Conservation (phyloP, 768 basidiomycete genomes). For the Cantharellus anzutake region DNA sequence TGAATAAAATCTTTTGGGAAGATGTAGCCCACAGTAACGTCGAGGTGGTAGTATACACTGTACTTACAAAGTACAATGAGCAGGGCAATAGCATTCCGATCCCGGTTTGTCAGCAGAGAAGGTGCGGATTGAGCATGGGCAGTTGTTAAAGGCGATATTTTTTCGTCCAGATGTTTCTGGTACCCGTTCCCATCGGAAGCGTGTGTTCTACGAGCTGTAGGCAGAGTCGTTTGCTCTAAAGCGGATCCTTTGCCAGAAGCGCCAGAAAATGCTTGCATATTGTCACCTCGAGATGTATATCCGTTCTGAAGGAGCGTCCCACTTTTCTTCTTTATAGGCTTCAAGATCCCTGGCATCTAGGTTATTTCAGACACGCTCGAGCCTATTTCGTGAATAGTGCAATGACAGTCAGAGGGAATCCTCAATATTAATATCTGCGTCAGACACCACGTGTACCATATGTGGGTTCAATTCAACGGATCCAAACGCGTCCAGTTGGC, state of each 20-base stretch:
- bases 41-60: neutral
- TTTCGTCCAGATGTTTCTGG: neutral
- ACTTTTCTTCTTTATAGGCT: too few species aligned
- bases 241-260: neutral
- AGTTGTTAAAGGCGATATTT: neutral
- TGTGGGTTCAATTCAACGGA: too few species aligned
- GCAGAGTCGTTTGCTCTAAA: neutral
- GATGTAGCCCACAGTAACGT: neutral
- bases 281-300: neutral
- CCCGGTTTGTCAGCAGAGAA: constrained; percentile 15
- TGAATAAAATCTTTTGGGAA: constrained; percentile 31
- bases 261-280: neutral
- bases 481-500: too few species aligned
- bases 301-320: neutral
- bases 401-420: too few species aligned
- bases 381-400: too few species aligned
- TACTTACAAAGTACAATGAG: constrained; percentile 74
- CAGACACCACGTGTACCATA: too few species aligned
- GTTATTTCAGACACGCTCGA: too few species aligned
- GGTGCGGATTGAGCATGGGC: neutral
- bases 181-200: neutral
- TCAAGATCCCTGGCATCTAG: too few species aligned
- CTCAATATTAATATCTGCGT: too few species aligned
- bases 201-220: neutral
- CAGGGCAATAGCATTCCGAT: constrained; percentile 69